phyloP scores from a whole-genome alignment of 495 filamentous ascomycete species.

The Penicillium argentinense region DNA sequence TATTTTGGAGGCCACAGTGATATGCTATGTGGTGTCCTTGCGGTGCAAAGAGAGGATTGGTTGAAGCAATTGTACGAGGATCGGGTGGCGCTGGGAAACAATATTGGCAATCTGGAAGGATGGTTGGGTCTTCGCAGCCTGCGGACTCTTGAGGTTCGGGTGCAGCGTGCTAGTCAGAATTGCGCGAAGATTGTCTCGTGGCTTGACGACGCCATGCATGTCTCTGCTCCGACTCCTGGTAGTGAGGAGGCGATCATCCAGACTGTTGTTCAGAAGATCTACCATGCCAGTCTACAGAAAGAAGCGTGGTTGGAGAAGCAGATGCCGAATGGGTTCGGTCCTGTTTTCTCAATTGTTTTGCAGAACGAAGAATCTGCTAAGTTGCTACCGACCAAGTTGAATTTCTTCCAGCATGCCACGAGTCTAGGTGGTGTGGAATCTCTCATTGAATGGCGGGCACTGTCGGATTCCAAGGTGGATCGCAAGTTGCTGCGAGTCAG shows the following conservation, averaged over 20 bases:
- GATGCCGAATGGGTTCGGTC: slow-evolving; percentile 84
- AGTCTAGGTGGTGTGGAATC: slow-evolving; percentile 89
- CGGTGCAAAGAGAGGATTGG: slow-evolving; percentile 56
- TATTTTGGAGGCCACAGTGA: slow-evolving; percentile 91
- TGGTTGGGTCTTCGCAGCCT: slow-evolving; percentile 84
- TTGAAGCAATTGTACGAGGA: slow-evolving; percentile 55
- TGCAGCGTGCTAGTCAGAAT: slow-evolving; percentile 65
- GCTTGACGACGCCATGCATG: slow-evolving; percentile 51
- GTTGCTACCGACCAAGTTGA: slow-evolving; percentile 67
- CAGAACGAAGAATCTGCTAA: slow-evolving; percentile 56
- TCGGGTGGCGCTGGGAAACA: slow-evolving; percentile 65
- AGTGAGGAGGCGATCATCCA: slow-evolving; percentile 40
- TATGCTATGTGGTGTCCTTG: slow-evolving; percentile 79
- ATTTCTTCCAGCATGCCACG: slow-evolving; percentile 86
- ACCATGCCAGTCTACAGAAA: slow-evolving; percentile 74
- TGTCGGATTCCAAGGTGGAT: slow-evolving; percentile 73
- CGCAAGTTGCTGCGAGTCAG: slow-evolving; percentile 70
- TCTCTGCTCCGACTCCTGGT: slow-evolving; percentile 19
- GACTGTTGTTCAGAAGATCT: slow-evolving; percentile 54
- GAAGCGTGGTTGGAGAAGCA: slow-evolving; percentile 71
- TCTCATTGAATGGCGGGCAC: slow-evolving; percentile 65
- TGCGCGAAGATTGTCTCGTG: slow-evolving; percentile 64
- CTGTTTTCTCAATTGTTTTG: slow-evolving; percentile 74
- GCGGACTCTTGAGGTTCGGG: slow-evolving; percentile 76
- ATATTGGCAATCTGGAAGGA: slow-evolving; percentile 80